Base-by-base conservation (phyloP, 2,329 filamentous ascomycete species). In the Cladobotryum mycophilum region DNA sequence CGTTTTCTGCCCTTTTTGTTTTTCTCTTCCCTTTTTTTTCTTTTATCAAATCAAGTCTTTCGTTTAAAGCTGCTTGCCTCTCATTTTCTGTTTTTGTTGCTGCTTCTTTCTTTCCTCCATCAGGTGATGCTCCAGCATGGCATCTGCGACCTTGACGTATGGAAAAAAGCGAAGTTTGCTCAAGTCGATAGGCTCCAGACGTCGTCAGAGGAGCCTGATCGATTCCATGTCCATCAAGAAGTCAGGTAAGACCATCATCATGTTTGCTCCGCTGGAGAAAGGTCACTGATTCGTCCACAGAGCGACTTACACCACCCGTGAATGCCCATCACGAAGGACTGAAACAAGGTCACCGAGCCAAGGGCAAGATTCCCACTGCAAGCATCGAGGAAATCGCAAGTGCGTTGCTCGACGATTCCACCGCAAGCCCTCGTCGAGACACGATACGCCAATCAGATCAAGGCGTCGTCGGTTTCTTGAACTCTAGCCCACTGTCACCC, bases 81-180 rank as follows among this genome's bases (percentile, higher is more conserved):
- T 41, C 47, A 34, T 41, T 41, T 45, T 48, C 42, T 14, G 17
- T 52, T 40, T 17, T 47, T 42, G n/a, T 46, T 45, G 12, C 52
- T 44, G 15, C 48, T 51, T 35, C 45, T 48, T 37, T 42, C 30
- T 30, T 41, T 48, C 34, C 37, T 17, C 6, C 25, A 30, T 30
- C 25, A 30, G 36, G 25, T 18, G 15, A 43, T 38, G 25, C 38
- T 17, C 45, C 36, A 53, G 49, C 14, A 67, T 68, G 63, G 57
- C 59, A 37, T 55, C 61, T 17, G 43, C 56, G 15, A 56, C 55
- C 4, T 45, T 60, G 15, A 63, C 59, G 3, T 65, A 65, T 43
- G 60, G 64, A n/a, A 65, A 63, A 53, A 67, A 62, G 51, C 58
- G 59, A 52, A 58, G 54, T 44, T 58, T 67, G 25, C 54, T 66